Evolutionary conservation across 805 yeast species (phyloP).

Genomic region (Candida dendrica): DNA sequence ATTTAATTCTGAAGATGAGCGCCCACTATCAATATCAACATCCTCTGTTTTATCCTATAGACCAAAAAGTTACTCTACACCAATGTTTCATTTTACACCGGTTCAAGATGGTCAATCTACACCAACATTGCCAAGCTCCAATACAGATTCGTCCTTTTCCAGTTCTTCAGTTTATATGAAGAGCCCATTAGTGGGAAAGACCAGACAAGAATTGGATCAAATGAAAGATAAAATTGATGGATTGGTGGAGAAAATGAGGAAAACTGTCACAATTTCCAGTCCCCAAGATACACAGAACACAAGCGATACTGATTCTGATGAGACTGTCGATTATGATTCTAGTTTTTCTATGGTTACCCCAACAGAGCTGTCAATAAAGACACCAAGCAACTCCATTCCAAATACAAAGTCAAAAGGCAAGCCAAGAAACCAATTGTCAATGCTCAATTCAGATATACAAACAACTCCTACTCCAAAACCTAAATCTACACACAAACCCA

Average conservation of each 20-base stretch:
- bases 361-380: neutral
- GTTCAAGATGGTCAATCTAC: neutral
- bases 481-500: too few relatives aligned
- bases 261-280: conserved; percentile 1
- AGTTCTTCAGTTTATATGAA: neutral
- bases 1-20: conserved; percentile 1
- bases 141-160: neutral
- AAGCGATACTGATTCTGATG: neutral
- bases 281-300: neutral
- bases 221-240: conserved; percentile 31
- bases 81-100: conserved; percentile 13
- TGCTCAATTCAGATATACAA: too few relatives aligned
- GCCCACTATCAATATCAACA: neutral
- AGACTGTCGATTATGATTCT: neutral
- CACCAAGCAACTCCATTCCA: neutral
- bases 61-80: conserved; percentile 12
- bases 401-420: neutral
- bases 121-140: neutral
- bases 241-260: conserved; percentile 23
- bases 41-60: conserved; percentile 1
- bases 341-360: neutral
- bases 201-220: conserved; percentile 28
- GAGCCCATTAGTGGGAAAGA: conserved; percentile 1
- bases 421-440: too few relatives aligned
- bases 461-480: too few relatives aligned